A percentile compares a stretch with the other conserved stretches of the same genome.
Evolutionary conservation across 257 asterid genomes (phyloP).

Genomic region (Solanum bukasovii): DNA sequence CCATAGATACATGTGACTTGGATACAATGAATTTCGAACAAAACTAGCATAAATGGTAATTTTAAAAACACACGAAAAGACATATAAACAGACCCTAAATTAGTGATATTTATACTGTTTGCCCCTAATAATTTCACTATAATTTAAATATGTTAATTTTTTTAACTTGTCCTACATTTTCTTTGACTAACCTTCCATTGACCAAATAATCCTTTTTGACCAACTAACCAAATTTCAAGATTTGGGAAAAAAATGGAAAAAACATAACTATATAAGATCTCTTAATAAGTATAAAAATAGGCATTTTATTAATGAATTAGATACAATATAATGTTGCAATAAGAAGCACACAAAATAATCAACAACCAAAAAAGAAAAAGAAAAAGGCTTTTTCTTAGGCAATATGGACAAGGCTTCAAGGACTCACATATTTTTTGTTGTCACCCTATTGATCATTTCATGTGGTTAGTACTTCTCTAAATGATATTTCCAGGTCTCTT

Average conservation of each 20-base stretch:
- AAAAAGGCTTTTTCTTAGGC: background rate
- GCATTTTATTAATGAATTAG: background rate
- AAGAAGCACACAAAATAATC: background rate
- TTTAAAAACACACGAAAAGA: no score
- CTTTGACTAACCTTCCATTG: background rate
- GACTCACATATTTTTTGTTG: background rate
- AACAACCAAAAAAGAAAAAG: background rate
- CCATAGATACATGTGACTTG: accelerated
- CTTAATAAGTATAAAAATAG: background rate
- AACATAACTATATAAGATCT: background rate
- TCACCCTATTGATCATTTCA: background rate
- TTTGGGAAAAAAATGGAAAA: background rate
- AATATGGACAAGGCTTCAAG: background rate
- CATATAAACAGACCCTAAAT: accelerated
- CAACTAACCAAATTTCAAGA: background rate
- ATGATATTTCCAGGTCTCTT: accelerated
- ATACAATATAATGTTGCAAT: background rate
- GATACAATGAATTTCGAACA: accelerated
- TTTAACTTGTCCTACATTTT: background rate
- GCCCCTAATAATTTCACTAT: background rate
- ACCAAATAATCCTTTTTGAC: background rate
- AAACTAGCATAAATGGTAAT: accelerated
- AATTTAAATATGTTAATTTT: background rate
- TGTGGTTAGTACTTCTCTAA: background rate
- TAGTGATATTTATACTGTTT: accelerated